Conservation (phyloP, 306 rosid species). For the Cucumis cinereus region DNA sequence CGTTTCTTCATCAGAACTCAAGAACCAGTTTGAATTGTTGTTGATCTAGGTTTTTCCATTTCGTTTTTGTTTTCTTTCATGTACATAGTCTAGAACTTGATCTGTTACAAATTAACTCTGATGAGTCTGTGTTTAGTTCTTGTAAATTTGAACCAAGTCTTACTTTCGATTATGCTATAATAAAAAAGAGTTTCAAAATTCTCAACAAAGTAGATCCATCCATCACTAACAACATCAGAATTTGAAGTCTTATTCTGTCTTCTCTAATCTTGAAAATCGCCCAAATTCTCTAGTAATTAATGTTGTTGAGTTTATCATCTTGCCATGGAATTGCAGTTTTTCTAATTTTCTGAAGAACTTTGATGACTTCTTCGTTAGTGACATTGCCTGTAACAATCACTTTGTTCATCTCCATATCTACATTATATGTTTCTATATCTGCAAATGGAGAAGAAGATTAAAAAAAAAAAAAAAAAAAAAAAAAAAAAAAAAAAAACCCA, state of each 20-base stretch:
- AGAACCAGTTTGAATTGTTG: neutral
- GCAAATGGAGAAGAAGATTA: neutral
- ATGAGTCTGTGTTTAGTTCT: neutral
- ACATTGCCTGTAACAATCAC: constrained; percentile 67
- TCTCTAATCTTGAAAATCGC: neutral
- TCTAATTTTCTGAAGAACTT: constrained; percentile 52
- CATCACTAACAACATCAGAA: neutral
- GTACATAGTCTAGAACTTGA: neutral
- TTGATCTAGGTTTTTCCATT: neutral
- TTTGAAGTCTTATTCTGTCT: neutral
- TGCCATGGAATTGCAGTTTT: constrained; percentile 56
- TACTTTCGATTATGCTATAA: neutral
- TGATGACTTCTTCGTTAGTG: constrained; percentile 47
- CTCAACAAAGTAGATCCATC: neutral
- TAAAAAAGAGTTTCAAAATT: neutral
- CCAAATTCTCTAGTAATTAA: neutral
- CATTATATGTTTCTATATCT: constrained; percentile 74
- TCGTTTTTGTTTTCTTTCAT: neutral
- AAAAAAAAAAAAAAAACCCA: neutral
- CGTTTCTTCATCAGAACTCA: constrained; percentile 1
- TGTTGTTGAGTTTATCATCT: constrained; percentile 10
- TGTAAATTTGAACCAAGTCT: constrained; percentile 1
- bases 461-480: neutral
- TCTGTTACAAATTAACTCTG: neutral
- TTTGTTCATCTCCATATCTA: constrained; percentile 54